Base-by-base conservation (phyloP, 140 eudicot genomes). In the Oenanthe javanica region DNA sequence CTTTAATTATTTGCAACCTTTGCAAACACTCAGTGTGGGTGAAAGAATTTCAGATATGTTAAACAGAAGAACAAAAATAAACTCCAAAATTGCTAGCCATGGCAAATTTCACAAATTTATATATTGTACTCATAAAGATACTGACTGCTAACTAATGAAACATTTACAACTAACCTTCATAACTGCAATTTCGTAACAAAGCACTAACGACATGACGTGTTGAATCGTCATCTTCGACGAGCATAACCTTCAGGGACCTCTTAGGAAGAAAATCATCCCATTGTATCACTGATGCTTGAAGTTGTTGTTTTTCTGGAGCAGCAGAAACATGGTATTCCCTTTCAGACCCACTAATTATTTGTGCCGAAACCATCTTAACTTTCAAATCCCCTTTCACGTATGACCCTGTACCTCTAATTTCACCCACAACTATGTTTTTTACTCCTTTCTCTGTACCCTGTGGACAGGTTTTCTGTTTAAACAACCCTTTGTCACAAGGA, bases 201-300 rank as follows among this genome's bases (percentile, higher is more conserved):
- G 85, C 85, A 69, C 59, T 51, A 69, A 82, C 85, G 47, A 82
- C 85, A 52, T 82, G 85, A 4, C 85, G 85, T 3, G 85, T 82
- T 52, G 85, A 82, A 54, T 82, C 79, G 59, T 82, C 85, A 69
- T 70, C 55, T 71, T 82, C 85, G 36, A 82, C 85, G 4, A 82
- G 79, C 59, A 82, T 43, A 55, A 82, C 79, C 74, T 71, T 77
- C 51, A 82, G 49, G 15, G 85, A 67, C 51, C 64, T 50, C 18
- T 64, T 73, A 78, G 72, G 85, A 21, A 77, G 82, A 82, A 82
- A 82, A 57, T 77, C 79, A 42, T 82, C 82, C 85, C 85, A 78
- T 11, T 79, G 73, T 43, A 82, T 77, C 69, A 27, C 59, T 10
- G 76, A 51, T 15, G 38, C 78, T 77, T 82, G 80, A 61, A 76